phyloP scores from a whole-genome alignment of 305 asterid genomes.

The Solanum hybrid region DNA sequence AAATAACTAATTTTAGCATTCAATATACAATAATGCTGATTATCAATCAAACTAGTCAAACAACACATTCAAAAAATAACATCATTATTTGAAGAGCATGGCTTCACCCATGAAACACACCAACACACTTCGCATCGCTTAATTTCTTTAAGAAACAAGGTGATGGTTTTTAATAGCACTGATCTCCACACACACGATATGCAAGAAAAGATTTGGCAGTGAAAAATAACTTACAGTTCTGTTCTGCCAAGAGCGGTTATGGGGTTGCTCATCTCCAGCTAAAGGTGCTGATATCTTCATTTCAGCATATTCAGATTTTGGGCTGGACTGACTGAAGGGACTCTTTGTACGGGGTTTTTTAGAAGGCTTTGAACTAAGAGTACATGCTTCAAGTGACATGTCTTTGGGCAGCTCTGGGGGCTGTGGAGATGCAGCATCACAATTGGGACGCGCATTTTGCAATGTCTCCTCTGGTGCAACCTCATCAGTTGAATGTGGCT shows the following conservation, averaged over 20 bases:
- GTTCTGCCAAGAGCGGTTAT: conserved; percentile 30
- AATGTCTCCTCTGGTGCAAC: conserved; percentile 14
- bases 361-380: conserved; percentile 10
- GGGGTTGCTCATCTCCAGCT: conserved; percentile 24
- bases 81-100: not conserved
- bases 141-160: not conserved
- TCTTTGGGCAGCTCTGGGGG: conserved; percentile 26
- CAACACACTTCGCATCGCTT: not conserved
- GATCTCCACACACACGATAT: not conserved
- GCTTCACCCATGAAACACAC: not conserved
- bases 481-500: conserved; percentile 14
- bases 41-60: not conserved
- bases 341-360: conserved; percentile 15
- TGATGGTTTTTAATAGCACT: not conserved
- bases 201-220: not conserved
- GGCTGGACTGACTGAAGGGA: conserved; percentile 18
- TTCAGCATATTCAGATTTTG: conserved; percentile 18
- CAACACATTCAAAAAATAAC: not conserved
- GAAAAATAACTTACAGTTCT: conserved; percentile 40
- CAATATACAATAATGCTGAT: not conserved
- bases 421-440: conserved; percentile 12
- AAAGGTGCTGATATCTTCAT: conserved; percentile 13
- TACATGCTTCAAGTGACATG: conserved; percentile 10
- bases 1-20: not conserved
- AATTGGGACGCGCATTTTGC: conserved; percentile 8